phyloP scores from a whole-genome alignment of 257 asterid genomes.

The Verbena officinalis region DNA sequence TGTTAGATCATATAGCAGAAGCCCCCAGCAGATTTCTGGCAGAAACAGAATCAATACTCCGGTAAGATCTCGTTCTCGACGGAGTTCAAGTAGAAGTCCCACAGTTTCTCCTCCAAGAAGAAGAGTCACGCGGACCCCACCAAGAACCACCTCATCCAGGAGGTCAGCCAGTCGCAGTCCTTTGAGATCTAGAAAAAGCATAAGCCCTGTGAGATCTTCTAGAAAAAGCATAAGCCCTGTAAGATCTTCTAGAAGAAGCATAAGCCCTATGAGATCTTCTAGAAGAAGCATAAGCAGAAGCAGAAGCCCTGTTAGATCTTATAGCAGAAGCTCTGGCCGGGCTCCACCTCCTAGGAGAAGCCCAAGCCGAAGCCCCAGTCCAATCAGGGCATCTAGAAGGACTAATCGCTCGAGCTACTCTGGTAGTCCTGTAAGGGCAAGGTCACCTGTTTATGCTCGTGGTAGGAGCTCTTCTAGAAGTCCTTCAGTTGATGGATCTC shows the following conservation, averaged over 20 bases:
- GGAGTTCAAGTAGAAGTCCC: constrained; percentile 36
- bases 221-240: constrained; percentile 79
- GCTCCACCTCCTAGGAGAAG: constrained; percentile 48
- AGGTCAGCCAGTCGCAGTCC: constrained; percentile 67
- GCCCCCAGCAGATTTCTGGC: constrained; percentile 43
- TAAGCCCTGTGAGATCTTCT: constrained; percentile 53
- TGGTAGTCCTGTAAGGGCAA: constrained; percentile 63
- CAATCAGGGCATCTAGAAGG: constrained; percentile 67
- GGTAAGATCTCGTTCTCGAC: constrained; percentile 43
- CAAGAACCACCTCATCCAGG: constrained; percentile 54
- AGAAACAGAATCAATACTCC: constrained; percentile 50
- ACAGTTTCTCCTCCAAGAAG: constrained; percentile 55
- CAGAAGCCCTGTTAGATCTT: constrained; percentile 65
- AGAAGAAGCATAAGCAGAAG: constrained; percentile 60
- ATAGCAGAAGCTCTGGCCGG: constrained; percentile 90
- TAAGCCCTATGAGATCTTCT: constrained; percentile 56
- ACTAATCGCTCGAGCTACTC: constrained; percentile 63
- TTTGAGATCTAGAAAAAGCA: constrained; percentile 57
- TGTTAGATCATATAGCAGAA: constrained; percentile 51
- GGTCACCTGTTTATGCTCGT: constrained; percentile 72
- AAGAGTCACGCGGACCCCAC: constrained; percentile 51
- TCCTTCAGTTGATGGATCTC: constrained; percentile 80
- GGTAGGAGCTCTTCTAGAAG: constrained; percentile 91
- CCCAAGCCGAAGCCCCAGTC: constrained; percentile 54
- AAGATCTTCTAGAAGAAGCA: constrained; percentile 77